phyloP scores from a whole-genome alignment of 2,329 filamentous ascomycete species.

The Fusarium sp. region DNA sequence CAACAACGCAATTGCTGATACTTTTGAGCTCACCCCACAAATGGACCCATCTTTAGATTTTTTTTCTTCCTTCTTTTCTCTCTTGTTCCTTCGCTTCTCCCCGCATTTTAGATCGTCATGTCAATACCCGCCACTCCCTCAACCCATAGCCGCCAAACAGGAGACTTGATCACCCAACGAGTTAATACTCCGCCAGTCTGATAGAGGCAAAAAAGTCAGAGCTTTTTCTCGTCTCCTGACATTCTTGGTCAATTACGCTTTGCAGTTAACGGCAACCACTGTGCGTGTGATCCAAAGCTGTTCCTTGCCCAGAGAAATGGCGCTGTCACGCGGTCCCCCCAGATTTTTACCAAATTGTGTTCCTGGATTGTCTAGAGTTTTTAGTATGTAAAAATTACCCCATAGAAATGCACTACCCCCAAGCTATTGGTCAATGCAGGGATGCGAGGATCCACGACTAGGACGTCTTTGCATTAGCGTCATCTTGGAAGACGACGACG shows the following conservation, averaged over 20 bases:
- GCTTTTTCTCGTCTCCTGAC: constrained; percentile 9
- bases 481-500: constrained; percentile 19
- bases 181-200: background rate
- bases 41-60: constrained; percentile 18
- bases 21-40: constrained; percentile 40
- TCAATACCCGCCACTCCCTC: background rate
- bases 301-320: constrained; percentile 22
- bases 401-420: constrained; percentile 36
- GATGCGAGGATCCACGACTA: constrained; percentile 15
- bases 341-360: constrained; percentile 28
- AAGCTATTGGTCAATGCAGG: constrained; percentile 22
- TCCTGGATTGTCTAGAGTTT: constrained; percentile 43
- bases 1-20: constrained; percentile 18
- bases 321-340: constrained; percentile 41
- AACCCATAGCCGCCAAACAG: background rate
- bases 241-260: constrained; percentile 23
- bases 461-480: constrained; percentile 10
- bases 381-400: constrained; percentile 45
- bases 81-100: constrained; percentile 11
- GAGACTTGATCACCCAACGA: background rate
- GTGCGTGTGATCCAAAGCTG: constrained; percentile 37
- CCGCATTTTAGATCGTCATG: constrained; percentile 35
- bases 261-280: constrained; percentile 42
- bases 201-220: background rate
- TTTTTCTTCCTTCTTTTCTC: background rate